phyloP scores from a whole-genome alignment of 192 early-diverging fungal genomes.

The Coemansia sp. region DNA sequence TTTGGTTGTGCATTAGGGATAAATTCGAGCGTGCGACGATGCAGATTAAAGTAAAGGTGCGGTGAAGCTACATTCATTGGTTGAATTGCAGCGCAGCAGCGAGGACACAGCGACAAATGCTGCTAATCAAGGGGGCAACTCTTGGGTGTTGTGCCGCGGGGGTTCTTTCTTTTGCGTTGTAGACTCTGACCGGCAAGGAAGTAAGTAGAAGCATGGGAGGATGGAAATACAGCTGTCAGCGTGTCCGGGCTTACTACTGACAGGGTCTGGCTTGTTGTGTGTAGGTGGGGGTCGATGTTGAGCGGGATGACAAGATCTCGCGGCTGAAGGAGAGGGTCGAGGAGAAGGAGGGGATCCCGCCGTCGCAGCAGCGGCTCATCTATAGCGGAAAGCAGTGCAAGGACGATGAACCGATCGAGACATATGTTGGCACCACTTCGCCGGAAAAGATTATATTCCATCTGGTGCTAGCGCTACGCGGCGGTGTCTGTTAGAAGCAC shows the following conservation, averaged over 20 bases:
- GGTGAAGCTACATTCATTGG: too few relatives aligned
- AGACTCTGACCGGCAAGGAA: conserved; percentile 87
- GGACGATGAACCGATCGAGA: conserved; percentile 70
- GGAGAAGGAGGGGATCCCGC: conserved; percentile 97
- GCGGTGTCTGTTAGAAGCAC: conserved; percentile 52
- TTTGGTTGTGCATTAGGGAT: background rate
- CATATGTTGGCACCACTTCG: too few relatives aligned
- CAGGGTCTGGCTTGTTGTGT: background rate
- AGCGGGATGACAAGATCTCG: conserved; percentile 61
- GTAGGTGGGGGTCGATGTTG: conserved; percentile 90
- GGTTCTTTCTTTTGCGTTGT: conserved; percentile 5
- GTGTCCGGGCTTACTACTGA: background rate
- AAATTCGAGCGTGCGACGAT: conserved; percentile 1
- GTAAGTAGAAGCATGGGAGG: conserved; percentile 42
- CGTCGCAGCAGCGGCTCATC: conserved; percentile 91
- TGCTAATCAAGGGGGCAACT: background rate
- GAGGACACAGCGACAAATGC: background rate
- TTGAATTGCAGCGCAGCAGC: too few relatives aligned
- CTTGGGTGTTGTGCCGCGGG: background rate
- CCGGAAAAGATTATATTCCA: too few relatives aligned
- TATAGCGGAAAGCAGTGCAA: conserved; percentile 89
- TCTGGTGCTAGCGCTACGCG: conserved; percentile 91
- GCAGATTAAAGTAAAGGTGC: conserved; percentile 24
- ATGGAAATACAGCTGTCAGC: background rate
- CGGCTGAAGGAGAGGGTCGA: conserved; percentile 86